These are phyloP conservation scores for Babesia bigemina DNA, from an alignment of 169 alveolate species.

Conservation along the genomic window DNA sequence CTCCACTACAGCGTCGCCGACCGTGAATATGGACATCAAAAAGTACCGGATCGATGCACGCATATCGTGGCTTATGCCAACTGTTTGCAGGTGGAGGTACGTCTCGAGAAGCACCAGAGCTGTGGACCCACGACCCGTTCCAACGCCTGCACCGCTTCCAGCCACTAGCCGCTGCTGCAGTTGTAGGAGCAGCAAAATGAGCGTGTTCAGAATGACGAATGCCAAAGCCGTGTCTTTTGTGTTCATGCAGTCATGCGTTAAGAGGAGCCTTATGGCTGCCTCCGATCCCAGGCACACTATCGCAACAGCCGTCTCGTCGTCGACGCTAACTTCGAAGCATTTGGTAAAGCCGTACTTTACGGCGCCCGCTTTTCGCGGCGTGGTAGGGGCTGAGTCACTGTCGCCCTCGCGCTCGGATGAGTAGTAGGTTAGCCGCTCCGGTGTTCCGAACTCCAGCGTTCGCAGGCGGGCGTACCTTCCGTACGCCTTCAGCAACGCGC, in stretches of 20 bases:
- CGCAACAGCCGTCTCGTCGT: slow-evolving; percentile 11
- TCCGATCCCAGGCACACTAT: slow-evolving; percentile 13
- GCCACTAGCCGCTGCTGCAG: neutral
- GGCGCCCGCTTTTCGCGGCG: neutral
- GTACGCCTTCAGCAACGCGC: neutral
- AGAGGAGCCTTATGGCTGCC: slow-evolving; percentile 14
- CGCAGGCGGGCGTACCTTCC: slow-evolving; percentile 4
- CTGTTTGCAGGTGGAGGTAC: slow-evolving; percentile 1
- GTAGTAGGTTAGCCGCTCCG: neutral
- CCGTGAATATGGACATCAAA: slow-evolving; percentile 7
- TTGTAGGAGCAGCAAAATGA: slow-evolving; percentile 1
- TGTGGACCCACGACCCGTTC: neutral
- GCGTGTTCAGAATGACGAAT: slow-evolving; percentile 13
- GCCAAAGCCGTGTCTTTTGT: slow-evolving; percentile 4
- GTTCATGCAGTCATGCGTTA: slow-evolving; percentile 12
- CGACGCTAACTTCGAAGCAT: slow-evolving; percentile 5
- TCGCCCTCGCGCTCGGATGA: neutral
- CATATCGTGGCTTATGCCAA: neutral
- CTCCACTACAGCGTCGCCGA: slow-evolving; percentile 24
- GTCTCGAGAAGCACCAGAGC: slow-evolving; percentile 9
- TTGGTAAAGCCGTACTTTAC: slow-evolving; percentile 9
- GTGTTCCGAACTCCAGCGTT: neutral
- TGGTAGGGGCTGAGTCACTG: neutral
- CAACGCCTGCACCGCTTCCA: neutral
- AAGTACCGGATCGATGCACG: neutral